These are phyloP conservation scores for Rhodotorula sp. DNA, from an alignment of 1,284 basidiomycete genomes.

Conservation along the genomic window DNA sequence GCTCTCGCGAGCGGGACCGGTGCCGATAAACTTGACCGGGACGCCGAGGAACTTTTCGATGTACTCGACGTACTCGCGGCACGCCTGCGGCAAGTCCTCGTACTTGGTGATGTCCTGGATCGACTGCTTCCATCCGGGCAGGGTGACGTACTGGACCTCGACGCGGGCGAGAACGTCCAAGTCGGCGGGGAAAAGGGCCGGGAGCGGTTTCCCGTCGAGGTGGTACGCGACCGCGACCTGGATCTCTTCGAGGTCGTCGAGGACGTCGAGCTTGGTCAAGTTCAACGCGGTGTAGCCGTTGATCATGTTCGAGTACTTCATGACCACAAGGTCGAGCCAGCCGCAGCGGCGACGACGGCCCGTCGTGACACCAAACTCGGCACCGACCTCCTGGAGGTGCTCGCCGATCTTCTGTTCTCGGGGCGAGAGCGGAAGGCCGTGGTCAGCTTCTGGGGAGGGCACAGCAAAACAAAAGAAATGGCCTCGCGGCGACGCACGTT, in stretches of 20 bases:
- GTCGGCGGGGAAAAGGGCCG: constrained; percentile 76
- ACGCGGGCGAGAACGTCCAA: constrained; percentile 56
- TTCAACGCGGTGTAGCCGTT: constrained; percentile 95
- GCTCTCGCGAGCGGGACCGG: constrained; percentile 64
- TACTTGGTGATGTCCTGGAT: constrained; percentile 69
- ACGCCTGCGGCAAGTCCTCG: constrained; percentile 80
- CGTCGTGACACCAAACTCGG: constrained; percentile 88
- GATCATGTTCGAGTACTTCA: constrained; percentile 88
- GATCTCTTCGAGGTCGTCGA: constrained; percentile 83
- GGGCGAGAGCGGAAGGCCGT: neutral
- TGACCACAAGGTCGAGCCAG: constrained; percentile 95
- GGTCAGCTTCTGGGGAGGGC: neutral
- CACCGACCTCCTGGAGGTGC: constrained; percentile 90
- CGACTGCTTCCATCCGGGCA: constrained; percentile 87
- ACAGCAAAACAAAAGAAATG: neutral
- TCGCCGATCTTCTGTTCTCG: constrained; percentile 67
- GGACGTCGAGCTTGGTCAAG: constrained; percentile 92
- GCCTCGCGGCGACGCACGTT: constrained; percentile 59
- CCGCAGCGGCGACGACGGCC: constrained; percentile 89
- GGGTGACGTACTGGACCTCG: constrained; percentile 82
- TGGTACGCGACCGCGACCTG: constrained; percentile 83
- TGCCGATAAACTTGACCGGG: constrained; percentile 86
- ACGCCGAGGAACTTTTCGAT: constrained; percentile 80
- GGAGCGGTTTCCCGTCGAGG: constrained; percentile 67
- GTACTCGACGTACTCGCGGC: constrained; percentile 82